These are phyloP conservation scores for Suhomyces vadensis DNA, from an alignment of 805 yeast species.

Conservation along the genomic window DNA sequence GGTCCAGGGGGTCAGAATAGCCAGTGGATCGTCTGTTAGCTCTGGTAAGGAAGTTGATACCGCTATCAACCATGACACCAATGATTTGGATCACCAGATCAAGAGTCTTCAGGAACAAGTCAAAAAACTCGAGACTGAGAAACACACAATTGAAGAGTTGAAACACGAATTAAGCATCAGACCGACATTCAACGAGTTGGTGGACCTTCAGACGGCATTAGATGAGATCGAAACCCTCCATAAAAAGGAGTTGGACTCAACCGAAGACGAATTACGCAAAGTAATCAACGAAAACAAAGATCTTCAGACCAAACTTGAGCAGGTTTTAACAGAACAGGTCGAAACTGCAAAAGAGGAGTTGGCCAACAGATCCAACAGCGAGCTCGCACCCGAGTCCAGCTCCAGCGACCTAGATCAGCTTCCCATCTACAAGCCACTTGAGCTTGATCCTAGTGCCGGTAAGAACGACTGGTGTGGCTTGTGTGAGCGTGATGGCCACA, in stretches of 20 bases:
- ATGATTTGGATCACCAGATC: neutral
- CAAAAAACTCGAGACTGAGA: conserved; percentile 10
- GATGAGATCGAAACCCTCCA: conserved; percentile 45
- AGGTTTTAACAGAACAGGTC: conserved; percentile 9
- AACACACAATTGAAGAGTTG: conserved; percentile 26
- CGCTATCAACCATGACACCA: neutral
- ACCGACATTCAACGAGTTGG: conserved; percentile 44
- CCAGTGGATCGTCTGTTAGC: too few relatives aligned
- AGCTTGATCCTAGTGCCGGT: conserved; percentile 70
- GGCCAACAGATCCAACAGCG: neutral
- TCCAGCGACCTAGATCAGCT: conserved; percentile 17
- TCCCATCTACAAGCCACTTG: conserved; percentile 51
- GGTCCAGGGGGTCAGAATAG: conserved; percentile 11
- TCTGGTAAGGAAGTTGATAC: conserved; percentile 1
- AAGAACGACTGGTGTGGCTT: conserved; percentile 85
- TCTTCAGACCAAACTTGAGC: conserved; percentile 20
- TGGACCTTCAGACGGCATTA: conserved; percentile 43
- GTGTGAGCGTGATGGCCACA: conserved; percentile 90
- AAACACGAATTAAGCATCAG: conserved; percentile 35
- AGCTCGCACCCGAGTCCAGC: neutral
- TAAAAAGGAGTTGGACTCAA: conserved; percentile 30
- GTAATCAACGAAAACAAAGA: conserved; percentile 21
- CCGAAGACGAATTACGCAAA: conserved; percentile 27
- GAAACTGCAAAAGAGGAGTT: conserved; percentile 7
- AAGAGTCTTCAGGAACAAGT: neutral